Evolutionary conservation across 1,284 basidiomycete species (phyloP).

Genomic region (Ganoderma resinaceum): DNA sequence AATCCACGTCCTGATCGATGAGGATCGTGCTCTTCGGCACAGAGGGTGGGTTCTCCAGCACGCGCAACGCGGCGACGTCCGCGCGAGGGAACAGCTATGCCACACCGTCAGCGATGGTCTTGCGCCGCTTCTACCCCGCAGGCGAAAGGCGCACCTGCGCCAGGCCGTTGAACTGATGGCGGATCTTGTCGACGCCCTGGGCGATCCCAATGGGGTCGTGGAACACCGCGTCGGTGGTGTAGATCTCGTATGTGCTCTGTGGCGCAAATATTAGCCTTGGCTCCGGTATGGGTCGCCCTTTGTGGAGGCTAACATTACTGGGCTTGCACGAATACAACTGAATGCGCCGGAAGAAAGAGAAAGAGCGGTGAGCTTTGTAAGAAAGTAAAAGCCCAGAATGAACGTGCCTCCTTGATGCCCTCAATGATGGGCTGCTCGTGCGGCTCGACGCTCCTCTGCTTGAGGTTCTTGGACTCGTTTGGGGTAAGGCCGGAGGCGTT

Average conservation of each 20-base stretch:
- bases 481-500: constrained; percentile 53
- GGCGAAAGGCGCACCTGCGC: constrained; percentile 45
- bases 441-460: constrained; percentile 44
- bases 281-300: neutral
- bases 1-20: constrained; percentile 58
- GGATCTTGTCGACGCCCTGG: constrained; percentile 49
- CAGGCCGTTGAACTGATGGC: constrained; percentile 55
- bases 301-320: constrained; percentile 39
- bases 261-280: neutral
- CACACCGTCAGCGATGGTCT: neutral
- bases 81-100: constrained; percentile 51
- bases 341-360: too few relatives aligned
- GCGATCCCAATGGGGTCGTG: constrained; percentile 59
- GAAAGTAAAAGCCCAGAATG: constrained; percentile 7
- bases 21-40: constrained; percentile 49
- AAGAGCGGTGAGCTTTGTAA: too few relatives aligned
- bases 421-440: constrained; percentile 48
- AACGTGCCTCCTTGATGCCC: constrained; percentile 47
- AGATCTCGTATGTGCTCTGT: constrained; percentile 54
- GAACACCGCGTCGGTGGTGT: constrained; percentile 52
- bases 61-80: constrained; percentile 51
- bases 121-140: neutral
- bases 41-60: constrained; percentile 50
- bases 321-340: constrained; percentile 55
- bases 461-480: constrained; percentile 46